phyloP scores from a whole-genome alignment of 306 rosid species.

The Alnus glutinosa region DNA sequence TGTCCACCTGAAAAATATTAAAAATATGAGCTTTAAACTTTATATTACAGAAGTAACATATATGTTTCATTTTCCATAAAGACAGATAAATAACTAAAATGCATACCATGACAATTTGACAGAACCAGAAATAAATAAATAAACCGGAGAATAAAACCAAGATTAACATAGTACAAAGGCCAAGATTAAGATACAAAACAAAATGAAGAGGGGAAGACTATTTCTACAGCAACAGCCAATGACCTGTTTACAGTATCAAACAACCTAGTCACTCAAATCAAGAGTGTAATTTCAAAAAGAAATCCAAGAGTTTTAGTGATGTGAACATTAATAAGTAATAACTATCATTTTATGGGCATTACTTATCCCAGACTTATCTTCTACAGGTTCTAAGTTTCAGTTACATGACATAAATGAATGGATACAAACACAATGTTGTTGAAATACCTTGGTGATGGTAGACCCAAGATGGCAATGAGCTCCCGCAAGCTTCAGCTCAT shows the following conservation, averaged over 20 bases:
- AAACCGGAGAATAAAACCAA: not conserved
- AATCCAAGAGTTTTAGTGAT: not conserved
- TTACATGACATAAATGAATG: not conserved
- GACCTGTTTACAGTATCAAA: not conserved
- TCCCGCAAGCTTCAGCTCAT: constrained; percentile 89
- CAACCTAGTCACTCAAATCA: not conserved
- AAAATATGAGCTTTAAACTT: not conserved
- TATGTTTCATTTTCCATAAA: not conserved
- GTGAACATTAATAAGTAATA: not conserved
- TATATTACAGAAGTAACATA: not conserved
- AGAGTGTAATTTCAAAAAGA: not conserved
- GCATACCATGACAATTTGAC: not conserved
- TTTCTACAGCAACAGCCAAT: not conserved
- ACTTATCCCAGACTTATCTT: constrained; percentile 9
- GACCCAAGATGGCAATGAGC: constrained; percentile 98
- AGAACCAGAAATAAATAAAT: not conserved
- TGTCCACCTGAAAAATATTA: constrained; percentile 67
- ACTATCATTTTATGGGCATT: not conserved
- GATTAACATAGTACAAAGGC: not conserved
- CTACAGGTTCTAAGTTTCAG: not conserved
- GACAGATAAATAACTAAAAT: not conserved
- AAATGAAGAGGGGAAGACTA: not conserved
- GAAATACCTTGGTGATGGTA: constrained; percentile 85
- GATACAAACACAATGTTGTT: not conserved
- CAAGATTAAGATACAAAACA: not conserved